Evolutionary conservation across 2,329 filamentous ascomycete genomes (phyloP).

Genomic region (Ceratocystis alfenasii): DNA sequence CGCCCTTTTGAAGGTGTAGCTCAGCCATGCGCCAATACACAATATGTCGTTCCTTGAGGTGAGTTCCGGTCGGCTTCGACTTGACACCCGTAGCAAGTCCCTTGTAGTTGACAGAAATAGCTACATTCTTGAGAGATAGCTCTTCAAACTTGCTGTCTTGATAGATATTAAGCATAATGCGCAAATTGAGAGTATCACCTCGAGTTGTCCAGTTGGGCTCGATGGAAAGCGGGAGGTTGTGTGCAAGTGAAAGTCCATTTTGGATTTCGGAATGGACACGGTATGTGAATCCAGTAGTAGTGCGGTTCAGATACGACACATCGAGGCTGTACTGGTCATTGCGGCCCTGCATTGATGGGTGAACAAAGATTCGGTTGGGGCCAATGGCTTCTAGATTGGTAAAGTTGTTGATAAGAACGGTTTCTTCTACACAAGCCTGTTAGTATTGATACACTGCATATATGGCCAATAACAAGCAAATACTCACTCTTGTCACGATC

Average conservation of each 20-base stretch:
- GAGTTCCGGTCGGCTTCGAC: slow-evolving; percentile 68
- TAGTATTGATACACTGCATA: slow-evolving; percentile 19
- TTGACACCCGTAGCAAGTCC: slow-evolving; percentile 55
- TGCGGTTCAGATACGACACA: slow-evolving; percentile 57
- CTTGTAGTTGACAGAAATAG: slow-evolving; percentile 60
- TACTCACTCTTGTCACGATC: slow-evolving; percentile 37
- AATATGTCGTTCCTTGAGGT: slow-evolving; percentile 61
- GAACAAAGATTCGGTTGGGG: slow-evolving; percentile 83
- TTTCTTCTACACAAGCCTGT: slow-evolving; percentile 41
- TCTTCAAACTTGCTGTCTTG: slow-evolving; percentile 12
- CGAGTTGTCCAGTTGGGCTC: slow-evolving; percentile 73
- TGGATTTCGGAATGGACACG: slow-evolving; percentile 61
- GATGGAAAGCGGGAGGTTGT: slow-evolving; percentile 60
- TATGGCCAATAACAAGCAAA: slow-evolving; percentile 14
- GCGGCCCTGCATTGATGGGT: slow-evolving; percentile 49
- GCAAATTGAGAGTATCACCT: slow-evolving; percentile 70
- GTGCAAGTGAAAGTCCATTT: slow-evolving; percentile 34
- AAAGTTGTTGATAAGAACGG: slow-evolving; percentile 79
- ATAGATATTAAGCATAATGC: slow-evolving; percentile 40
- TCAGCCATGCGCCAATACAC: slow-evolving; percentile 75
- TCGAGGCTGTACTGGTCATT: slow-evolving; percentile 73
- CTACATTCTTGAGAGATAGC: slow-evolving; percentile 52
- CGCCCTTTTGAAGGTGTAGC: slow-evolving; percentile 36
- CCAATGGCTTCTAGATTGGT: slow-evolving; percentile 79
- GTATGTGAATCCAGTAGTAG: slow-evolving; percentile 83